Conservation (phyloP, 306 rosid genomes). For the Glycine latifolia region DNA sequence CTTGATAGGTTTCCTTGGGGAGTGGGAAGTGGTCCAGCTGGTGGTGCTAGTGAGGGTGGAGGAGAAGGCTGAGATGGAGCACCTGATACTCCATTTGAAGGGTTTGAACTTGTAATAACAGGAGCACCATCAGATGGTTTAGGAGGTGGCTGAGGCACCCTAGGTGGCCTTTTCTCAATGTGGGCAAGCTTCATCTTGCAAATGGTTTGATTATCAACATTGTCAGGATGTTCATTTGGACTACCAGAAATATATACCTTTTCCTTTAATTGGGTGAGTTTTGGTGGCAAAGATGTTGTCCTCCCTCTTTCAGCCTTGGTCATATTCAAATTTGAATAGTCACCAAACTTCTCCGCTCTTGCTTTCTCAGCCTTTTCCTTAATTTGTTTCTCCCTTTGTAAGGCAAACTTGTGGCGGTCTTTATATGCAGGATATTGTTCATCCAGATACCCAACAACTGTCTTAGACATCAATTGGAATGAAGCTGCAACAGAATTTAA, state of each 20-base stretch:
- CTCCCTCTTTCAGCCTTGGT: conserved; percentile 57
- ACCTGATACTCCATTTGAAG: conserved; percentile 58
- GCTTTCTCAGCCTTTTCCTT: conserved; percentile 81
- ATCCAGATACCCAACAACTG: conserved; percentile 68
- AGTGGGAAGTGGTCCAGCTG: conserved; percentile 72
- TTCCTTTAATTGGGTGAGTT: conserved; percentile 68
- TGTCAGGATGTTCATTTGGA: conserved; percentile 59
- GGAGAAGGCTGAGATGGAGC: conserved; percentile 57
- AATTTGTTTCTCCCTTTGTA: conserved; percentile 76
- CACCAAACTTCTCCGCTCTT: conserved; percentile 72
- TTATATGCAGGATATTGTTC: conserved; percentile 88
- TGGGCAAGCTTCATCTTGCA: conserved; percentile 72
- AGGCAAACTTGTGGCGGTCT: conserved; percentile 82
- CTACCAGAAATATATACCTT: conserved; percentile 55
- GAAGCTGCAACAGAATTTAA: conserved; percentile 75
- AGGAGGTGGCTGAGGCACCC: conserved; percentile 84
- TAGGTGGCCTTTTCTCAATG: conserved; percentile 76
- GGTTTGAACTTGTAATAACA: conserved; percentile 46
- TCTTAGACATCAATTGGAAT: conserved; percentile 87
- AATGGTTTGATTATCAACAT: conserved; percentile 59
- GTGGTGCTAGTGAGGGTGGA: conserved; percentile 35
- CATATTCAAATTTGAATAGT: conserved; percentile 52
- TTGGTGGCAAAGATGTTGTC: conserved; percentile 61
- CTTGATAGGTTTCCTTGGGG: conserved; percentile 70
- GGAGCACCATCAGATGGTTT: conserved; percentile 59